Conservation (phyloP, 192 early-diverging fungal species). For the Umbelopsis sp. region DNA sequence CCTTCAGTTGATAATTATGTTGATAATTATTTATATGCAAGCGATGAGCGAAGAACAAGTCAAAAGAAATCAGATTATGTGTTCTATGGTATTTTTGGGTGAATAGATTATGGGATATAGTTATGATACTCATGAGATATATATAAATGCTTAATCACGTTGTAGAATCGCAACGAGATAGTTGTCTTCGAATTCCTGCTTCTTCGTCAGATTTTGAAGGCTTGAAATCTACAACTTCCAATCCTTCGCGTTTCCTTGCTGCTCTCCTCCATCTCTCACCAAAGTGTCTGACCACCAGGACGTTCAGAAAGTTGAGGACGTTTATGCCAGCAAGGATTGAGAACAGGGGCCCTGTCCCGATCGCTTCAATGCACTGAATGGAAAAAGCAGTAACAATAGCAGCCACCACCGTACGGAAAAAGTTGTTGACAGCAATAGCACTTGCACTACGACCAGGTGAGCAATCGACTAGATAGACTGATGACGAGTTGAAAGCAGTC, state of each 20-base stretch:
- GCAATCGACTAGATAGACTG: constrained; percentile 22
- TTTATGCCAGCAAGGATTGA: constrained; percentile 23
- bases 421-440: constrained; percentile 24
- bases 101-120: too few species aligned
- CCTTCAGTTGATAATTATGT: too few species aligned
- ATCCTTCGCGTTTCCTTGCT: constrained; percentile 3
- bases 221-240: not conserved
- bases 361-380: not conserved
- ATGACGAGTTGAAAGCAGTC: constrained; percentile 23
- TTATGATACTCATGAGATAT: too few species aligned
- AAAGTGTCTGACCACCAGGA: not conserved
- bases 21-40: too few species aligned
- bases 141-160: too few species aligned
- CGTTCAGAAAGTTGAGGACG: constrained; percentile 4
- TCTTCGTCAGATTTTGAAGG: not conserved
- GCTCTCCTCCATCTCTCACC: constrained; percentile 14
- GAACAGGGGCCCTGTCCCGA: constrained; percentile 11
- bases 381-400: constrained; percentile 24
- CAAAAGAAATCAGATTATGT: too few species aligned
- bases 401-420: constrained; percentile 11
- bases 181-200: not conserved
- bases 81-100: too few species aligned
- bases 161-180: constrained; percentile 13
- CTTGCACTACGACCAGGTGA: constrained; percentile 19
- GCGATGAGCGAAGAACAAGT: too few species aligned